phyloP scores from a whole-genome alignment of 2,329 filamentous ascomycete species.

The Stagonosporopsis chrysanthemi region DNA sequence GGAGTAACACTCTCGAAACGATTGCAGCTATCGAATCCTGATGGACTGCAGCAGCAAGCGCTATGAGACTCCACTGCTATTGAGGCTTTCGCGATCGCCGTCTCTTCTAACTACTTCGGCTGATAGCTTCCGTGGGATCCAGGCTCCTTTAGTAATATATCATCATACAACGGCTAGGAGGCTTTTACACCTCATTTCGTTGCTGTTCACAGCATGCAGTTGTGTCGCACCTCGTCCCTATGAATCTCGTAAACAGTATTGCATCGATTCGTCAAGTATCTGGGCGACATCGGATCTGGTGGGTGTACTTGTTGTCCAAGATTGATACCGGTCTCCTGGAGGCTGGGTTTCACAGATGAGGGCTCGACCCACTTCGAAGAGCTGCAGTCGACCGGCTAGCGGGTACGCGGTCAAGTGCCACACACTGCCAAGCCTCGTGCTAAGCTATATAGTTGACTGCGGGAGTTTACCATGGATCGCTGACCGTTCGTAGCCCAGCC shows the following conservation, averaged over 20 bases:
- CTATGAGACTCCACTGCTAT: not conserved
- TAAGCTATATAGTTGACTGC: conserved; percentile 1
- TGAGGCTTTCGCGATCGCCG: not conserved
- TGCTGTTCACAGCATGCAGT: not conserved
- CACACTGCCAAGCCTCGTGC: not conserved
- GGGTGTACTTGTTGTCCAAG: not conserved
- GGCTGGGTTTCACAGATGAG: not conserved
- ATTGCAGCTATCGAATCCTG: conserved; percentile 3
- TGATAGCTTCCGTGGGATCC: not conserved
- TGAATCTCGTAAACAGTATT: not conserved
- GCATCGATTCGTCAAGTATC: not conserved
- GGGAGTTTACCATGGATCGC: conserved; percentile 1
- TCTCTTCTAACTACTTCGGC: not conserved
- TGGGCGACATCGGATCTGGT: not conserved
- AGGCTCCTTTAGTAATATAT: not conserved
- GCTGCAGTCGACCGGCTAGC: not conserved
- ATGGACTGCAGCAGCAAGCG: not conserved
- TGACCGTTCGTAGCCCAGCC: not conserved
- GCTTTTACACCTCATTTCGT: not conserved
- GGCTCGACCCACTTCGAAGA: not conserved
- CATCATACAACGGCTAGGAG: not conserved
- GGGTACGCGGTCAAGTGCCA: not conserved
- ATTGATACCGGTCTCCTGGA: not conserved
- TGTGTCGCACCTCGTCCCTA: too few species aligned
- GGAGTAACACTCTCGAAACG: not conserved